phyloP scores from a whole-genome alignment of 2,329 filamentous ascomycete species.

The Fusarium scirpi region DNA sequence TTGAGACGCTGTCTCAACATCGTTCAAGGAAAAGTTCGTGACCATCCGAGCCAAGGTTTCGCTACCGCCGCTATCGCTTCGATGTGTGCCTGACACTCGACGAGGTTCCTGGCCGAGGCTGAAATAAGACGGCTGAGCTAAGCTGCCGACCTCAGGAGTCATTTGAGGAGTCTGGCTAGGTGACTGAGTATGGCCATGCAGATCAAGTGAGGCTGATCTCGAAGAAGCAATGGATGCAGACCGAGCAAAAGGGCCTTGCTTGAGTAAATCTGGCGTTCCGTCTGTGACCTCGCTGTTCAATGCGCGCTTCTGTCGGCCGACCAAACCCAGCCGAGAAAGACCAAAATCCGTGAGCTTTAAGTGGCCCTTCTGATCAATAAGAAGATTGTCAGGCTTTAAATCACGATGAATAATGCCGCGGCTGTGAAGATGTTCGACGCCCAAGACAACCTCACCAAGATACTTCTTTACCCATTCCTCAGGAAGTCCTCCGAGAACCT shows the following conservation, averaged over 20 bases:
- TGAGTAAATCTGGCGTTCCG: conserved; percentile 90
- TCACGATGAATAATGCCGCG: conserved; percentile 97
- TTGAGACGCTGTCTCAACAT: conserved; percentile 60
- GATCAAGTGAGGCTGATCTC: conserved; percentile 91
- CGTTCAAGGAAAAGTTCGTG: conserved; percentile 79
- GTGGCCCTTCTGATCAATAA: conserved; percentile 97
- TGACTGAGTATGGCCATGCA: conserved; percentile 78
- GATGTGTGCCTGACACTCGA: conserved; percentile 78
- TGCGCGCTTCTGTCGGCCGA: conserved; percentile 95
- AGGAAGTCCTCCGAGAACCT: conserved; percentile 88
- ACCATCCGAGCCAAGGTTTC: conserved; percentile 88
- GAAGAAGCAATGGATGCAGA: conserved; percentile 89
- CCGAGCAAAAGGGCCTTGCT: conserved; percentile 89
- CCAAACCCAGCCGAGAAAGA: conserved; percentile 94
- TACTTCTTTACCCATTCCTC: conserved; percentile 99
- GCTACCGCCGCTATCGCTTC: conserved; percentile 93
- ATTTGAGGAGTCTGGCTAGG: conserved; percentile 88
- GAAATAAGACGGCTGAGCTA: conserved; percentile 94
- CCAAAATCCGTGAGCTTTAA: conserved; percentile 98
- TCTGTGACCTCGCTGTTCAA: conserved; percentile 82
- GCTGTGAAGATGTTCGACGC: conserved; percentile 94
- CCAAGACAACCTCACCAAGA: conserved; percentile 94
- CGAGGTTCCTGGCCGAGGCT: conserved; percentile 76
- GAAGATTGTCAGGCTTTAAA: conserved; percentile 94
- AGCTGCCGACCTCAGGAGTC: conserved; percentile 74